A percentile compares a stretch with the other conserved stretches of the same genome.
These are phyloP conservation scores for Ophiostoma angusticollis DNA, from an alignment of 2,329 filamentous ascomycete species.

Conservation along the genomic window DNA sequence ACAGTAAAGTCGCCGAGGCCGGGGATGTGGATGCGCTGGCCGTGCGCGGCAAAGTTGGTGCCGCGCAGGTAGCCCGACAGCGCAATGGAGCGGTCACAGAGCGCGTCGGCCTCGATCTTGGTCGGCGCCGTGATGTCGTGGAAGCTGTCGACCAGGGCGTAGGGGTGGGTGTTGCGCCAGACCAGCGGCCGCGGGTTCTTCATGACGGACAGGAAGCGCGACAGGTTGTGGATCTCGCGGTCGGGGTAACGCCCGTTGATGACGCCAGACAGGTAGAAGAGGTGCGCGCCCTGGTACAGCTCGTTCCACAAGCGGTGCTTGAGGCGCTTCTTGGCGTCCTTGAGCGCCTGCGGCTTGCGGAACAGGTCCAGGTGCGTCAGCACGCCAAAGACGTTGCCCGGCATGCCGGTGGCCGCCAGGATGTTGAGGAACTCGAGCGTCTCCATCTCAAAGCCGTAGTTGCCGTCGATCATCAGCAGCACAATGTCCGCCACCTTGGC, in stretches of 20 bases:
- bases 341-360: slow-evolving; percentile 80
- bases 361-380: slow-evolving; percentile 94
- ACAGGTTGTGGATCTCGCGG: slow-evolving; percentile 89
- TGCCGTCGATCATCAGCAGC: slow-evolving; percentile 94
- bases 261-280: slow-evolving; percentile 93
- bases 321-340: slow-evolving; percentile 87
- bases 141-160: slow-evolving; percentile 86
- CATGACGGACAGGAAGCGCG: slow-evolving; percentile 93
- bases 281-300: slow-evolving; percentile 87
- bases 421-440: slow-evolving; percentile 99
- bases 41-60: slow-evolving; percentile 79
- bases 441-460: slow-evolving; percentile 99
- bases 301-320: slow-evolving; percentile 97
- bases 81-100: slow-evolving; percentile 82
- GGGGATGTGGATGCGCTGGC: slow-evolving; percentile 81
- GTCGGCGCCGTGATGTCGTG: slow-evolving; percentile 91
- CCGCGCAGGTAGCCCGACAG: slow-evolving; percentile 89
- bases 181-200: slow-evolving; percentile 95
- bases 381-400: slow-evolving; percentile 94
- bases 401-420: slow-evolving; percentile 89
- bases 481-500: slow-evolving; percentile 97
- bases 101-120: slow-evolving; percentile 73
- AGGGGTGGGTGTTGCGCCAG: slow-evolving; percentile 94
- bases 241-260: slow-evolving; percentile 96
- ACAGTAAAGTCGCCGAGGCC: slow-evolving; percentile 84